Evolutionary conservation across 169 alveolate genomes (phyloP).

Genomic region (Toxoplasma gondii): DNA sequence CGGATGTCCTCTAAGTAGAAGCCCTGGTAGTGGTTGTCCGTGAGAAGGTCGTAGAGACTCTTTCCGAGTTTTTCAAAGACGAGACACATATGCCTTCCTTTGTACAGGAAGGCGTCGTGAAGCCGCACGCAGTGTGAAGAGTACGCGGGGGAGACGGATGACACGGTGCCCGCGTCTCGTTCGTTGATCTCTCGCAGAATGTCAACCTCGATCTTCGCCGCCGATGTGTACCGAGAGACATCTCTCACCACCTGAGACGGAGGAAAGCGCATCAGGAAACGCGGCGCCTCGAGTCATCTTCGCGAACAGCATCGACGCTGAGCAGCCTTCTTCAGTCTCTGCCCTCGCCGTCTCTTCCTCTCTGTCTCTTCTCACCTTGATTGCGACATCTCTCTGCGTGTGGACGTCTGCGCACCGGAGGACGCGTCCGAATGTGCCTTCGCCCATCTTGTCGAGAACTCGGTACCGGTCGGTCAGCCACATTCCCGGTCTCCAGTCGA

Average conservation of each 20-base stretch:
- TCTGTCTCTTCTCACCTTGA: constrained; percentile 79
- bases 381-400: constrained; percentile 84
- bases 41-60: constrained; percentile 94
- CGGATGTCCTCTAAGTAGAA: constrained; percentile 91
- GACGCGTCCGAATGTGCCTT: constrained; percentile 99
- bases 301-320: not conserved
- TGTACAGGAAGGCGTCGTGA: constrained; percentile 89
- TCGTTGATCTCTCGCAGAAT: constrained; percentile 87
- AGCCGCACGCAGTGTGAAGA: constrained; percentile 88
- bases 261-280: not conserved
- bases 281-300: not conserved
- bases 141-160: not conserved
- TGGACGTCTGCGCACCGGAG: constrained; percentile 88
- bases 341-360: too few relatives aligned
- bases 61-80: constrained; percentile 97
- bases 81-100: constrained; percentile 87
- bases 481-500: constrained; percentile 74
- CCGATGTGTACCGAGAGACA: constrained; percentile 92
- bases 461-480: constrained; percentile 82
- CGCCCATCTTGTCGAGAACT: constrained; percentile 91
- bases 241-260: constrained; percentile 85
- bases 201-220: constrained; percentile 97
- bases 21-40: constrained; percentile 93
- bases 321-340: not conserved
- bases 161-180: constrained; percentile 74